Percentiles rank a stretch among this genome's conserved stretches.
Evolutionary conservation across 169 alveolate genomes (phyloP).

Genomic region (Theileria equi): DNA sequence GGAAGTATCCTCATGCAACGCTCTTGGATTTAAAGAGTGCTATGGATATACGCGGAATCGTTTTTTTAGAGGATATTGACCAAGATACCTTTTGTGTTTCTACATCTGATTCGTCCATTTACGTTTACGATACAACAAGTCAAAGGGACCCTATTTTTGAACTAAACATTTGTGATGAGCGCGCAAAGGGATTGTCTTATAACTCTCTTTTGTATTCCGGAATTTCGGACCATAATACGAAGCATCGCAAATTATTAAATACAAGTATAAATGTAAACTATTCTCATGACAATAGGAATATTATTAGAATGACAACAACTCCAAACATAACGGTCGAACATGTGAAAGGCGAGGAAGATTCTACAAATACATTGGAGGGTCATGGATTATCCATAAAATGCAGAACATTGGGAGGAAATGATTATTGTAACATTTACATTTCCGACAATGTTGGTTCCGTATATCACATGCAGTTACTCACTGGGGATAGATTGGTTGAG

Average conservation of each 20-base stretch:
- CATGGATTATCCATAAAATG: background rate
- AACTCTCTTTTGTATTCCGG: slow-evolving; percentile 1
- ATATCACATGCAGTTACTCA: slow-evolving; percentile 57
- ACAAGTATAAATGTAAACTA: slow-evolving; percentile 22
- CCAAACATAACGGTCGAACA: slow-evolving; percentile 15
- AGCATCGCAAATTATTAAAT: slow-evolving; percentile 16
- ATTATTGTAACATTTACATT: slow-evolving; percentile 54
- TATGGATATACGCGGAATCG: slow-evolving; percentile 61
- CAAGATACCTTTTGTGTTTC: slow-evolving; percentile 64
- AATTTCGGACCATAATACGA: slow-evolving; percentile 31
- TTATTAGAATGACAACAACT: slow-evolving; percentile 23
- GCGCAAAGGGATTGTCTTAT: slow-evolving; percentile 40
- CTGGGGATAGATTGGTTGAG: slow-evolving; percentile 61
- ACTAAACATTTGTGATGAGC: slow-evolving; percentile 58
- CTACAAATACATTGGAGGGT: no score
- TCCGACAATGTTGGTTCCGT: slow-evolving; percentile 71
- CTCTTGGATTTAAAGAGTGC: slow-evolving; percentile 63
- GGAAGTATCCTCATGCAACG: slow-evolving; percentile 61
- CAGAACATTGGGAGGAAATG: slow-evolving; percentile 29
- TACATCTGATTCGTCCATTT: slow-evolving; percentile 61
- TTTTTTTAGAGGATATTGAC: slow-evolving; percentile 60
- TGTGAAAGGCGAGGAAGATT: background rate
- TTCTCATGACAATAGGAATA: slow-evolving; percentile 15
- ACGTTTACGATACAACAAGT: slow-evolving; percentile 66
- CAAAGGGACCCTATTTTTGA: slow-evolving; percentile 72